Evolutionary conservation across 2,329 filamentous ascomycete species (phyloP), one percentile per base, ranked within the genome.

Genomic region (Fusarium tupiense): DNA sequence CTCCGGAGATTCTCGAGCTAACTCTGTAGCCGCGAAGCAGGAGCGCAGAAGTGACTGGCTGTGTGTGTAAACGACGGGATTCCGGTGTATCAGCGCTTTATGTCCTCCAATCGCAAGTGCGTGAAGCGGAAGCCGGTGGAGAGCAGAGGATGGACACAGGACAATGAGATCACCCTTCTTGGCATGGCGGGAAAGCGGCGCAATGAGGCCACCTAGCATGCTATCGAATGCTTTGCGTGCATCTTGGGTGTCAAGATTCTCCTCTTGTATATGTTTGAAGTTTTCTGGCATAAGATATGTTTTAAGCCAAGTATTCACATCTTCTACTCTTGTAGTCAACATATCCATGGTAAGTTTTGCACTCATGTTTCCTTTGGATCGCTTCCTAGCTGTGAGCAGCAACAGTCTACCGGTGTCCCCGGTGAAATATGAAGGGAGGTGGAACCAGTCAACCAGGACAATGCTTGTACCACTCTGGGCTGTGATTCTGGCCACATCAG

Each of bases 1-100:
- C 19, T 2, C 7, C 2, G 10, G 50, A 0, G 10, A 9, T 22
- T 5, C 4, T 26, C 7, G 33, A 8, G n/a, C 33, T 7, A 54
- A 1, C 4, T 22, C 50, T 5, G 50, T 38, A 2, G 35, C 52
- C 35, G 52, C 35, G 24, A 56, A 56, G 24, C 52, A 41, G 8
- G 52, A 56, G 14, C 52, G 52, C 1, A 56, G 20, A 13, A 56
- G 24, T 1, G 52, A 56, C 24, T 56, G 52, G 8, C 52, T 56
- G 2, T 56, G 52, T 29, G 52, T 56, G 2, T 56, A 56, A 22
- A 56, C 35, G 11, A 56, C 35, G 0, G 52, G 35, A 22, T 56
- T 56, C 11, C 52, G 35, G 24, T 56, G 35, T 2, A 56, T 56
- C 52, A 56, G 3, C 35, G 35, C 35, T 1, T 22, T 0, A 31